A percentile compares a stretch with the other conserved stretches of the same genome.
These are phyloP conservation scores for Magnusiomyces ingens DNA, from an alignment of 1,139 yeast species.

Conservation along the genomic window DNA sequence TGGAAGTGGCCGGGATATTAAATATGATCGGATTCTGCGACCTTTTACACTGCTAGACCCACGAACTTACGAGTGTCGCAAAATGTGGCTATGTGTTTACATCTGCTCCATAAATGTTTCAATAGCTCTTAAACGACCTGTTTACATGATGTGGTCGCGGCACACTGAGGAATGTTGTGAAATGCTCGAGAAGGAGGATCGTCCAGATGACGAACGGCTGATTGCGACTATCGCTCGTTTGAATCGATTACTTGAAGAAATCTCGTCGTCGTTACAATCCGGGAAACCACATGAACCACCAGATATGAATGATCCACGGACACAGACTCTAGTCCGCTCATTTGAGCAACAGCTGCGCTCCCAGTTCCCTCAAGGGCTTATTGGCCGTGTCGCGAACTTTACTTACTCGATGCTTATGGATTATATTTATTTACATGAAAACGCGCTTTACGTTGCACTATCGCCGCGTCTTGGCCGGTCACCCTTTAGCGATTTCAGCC, in stretches of 20 bases:
- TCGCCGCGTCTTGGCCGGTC: conserved; percentile 29
- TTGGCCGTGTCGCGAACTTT: not conserved
- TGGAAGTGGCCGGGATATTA: conserved; percentile 17
- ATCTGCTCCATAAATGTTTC: conserved; percentile 29
- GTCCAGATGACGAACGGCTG: conserved; percentile 24
- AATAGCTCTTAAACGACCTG: conserved; percentile 28
- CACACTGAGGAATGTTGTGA: conserved; percentile 59
- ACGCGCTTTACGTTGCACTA: conserved; percentile 36
- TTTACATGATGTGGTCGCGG: conserved; percentile 38
- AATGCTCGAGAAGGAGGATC: conserved; percentile 37
- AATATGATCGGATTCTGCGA: conserved; percentile 32
- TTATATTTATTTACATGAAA: conserved; percentile 51
- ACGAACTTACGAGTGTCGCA: conserved; percentile 32
- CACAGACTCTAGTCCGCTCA: conserved; percentile 21
- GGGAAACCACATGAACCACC: conserved; percentile 26
- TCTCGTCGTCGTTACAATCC: conserved; percentile 31
- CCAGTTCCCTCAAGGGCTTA: not conserved
- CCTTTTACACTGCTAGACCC: conserved; percentile 34
- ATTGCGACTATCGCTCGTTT: conserved; percentile 57
- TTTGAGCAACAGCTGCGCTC: conserved; percentile 22
- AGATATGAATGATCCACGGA: conserved; percentile 23
- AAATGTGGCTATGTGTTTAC: conserved; percentile 30
- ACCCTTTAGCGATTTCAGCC: conserved; percentile 33
- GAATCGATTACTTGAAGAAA: conserved; percentile 55
- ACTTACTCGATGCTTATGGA: conserved; percentile 4